phyloP scores from a whole-genome alignment of 2,329 filamentous ascomycete genomes.

The Sporothrix pallida region DNA sequence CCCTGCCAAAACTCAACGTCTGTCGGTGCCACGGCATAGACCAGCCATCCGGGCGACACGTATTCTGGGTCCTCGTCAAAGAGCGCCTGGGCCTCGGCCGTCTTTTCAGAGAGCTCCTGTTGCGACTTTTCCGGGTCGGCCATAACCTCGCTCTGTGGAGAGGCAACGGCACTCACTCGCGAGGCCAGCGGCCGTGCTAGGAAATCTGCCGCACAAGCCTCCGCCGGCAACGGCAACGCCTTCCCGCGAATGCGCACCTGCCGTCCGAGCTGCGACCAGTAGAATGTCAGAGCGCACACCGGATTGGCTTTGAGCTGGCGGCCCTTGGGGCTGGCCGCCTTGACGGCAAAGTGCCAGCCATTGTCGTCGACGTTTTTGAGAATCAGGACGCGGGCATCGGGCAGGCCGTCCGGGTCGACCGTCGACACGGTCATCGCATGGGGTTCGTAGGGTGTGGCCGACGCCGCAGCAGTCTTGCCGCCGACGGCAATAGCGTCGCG shows the following conservation, averaged over 20 bases:
- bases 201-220: conserved; percentile 33
- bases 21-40: conserved; percentile 34
- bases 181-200: conserved; percentile 31
- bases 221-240: conserved; percentile 25
- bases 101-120: not conserved
- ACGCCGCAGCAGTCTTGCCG: not conserved
- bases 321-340: conserved; percentile 35
- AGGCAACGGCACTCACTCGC: conserved; percentile 28
- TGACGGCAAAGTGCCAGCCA: conserved; percentile 37
- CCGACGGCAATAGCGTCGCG: conserved; percentile 30
- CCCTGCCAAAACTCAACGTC: conserved; percentile 38
- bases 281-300: conserved; percentile 33
- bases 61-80: conserved; percentile 32
- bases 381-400: conserved; percentile 37
- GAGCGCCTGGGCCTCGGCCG: conserved; percentile 4
- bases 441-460: conserved; percentile 31
- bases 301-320: conserved; percentile 27
- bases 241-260: conserved; percentile 34
- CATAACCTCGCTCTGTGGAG: conserved; percentile 31
- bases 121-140: not conserved
- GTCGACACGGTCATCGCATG: conserved; percentile 37
- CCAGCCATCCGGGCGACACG: conserved; percentile 32
- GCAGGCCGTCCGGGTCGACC: conserved; percentile 26
- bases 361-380: conserved; percentile 36
- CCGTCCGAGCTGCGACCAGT: conserved; percentile 35